A percentile compares a stretch with the other conserved stretches of the same genome.
Conservation (phyloP, 2,329 filamentous ascomycete species). For the Metarhizium rileyi region DNA sequence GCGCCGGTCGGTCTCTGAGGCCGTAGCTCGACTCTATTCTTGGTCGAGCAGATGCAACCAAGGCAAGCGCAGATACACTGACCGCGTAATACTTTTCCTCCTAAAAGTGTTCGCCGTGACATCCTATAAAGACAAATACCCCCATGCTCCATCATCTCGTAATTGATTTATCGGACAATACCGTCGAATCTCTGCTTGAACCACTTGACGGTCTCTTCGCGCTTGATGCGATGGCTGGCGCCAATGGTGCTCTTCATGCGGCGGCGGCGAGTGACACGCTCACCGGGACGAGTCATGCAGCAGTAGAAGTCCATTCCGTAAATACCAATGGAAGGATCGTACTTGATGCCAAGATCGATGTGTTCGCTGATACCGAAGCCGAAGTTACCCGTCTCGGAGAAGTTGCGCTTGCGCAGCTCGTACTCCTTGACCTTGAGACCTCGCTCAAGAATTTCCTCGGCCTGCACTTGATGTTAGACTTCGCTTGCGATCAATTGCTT, state of each 20-base stretch:
- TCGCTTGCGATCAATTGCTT: not conserved
- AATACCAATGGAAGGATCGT: conserved; percentile 95
- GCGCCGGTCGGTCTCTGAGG: conserved; percentile 65
- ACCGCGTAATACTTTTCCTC: conserved; percentile 21
- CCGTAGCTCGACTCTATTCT: conserved; percentile 53
- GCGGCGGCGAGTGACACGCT: conserved; percentile 93
- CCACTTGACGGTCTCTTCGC: conserved; percentile 95
- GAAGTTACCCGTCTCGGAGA: conserved; percentile 99
- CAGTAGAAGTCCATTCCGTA: conserved; percentile 99
- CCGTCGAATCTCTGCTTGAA: conserved; percentile 87
- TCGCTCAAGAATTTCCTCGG: conserved; percentile 99
- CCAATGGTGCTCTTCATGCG: conserved; percentile 82
- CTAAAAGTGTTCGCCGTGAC: conserved; percentile 31
- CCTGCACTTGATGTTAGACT: conserved; percentile 37
- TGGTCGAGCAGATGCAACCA: conserved; percentile 42
- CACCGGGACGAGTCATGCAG: conserved; percentile 99
- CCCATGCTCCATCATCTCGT: not conserved
- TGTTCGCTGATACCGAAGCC: conserved; percentile 99
- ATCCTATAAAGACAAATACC: conserved; percentile 26
- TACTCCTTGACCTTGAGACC: conserved; percentile 99
- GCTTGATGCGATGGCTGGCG: conserved; percentile 84
- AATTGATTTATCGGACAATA: conserved; percentile 78
- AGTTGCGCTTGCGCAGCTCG: conserved; percentile 98
- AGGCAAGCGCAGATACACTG: conserved; percentile 33
- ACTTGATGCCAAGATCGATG: conserved; percentile 99